These are phyloP conservation scores for Mycena chlorophos DNA, from an alignment of 768 basidiomycete species.

Conservation along the genomic window DNA sequence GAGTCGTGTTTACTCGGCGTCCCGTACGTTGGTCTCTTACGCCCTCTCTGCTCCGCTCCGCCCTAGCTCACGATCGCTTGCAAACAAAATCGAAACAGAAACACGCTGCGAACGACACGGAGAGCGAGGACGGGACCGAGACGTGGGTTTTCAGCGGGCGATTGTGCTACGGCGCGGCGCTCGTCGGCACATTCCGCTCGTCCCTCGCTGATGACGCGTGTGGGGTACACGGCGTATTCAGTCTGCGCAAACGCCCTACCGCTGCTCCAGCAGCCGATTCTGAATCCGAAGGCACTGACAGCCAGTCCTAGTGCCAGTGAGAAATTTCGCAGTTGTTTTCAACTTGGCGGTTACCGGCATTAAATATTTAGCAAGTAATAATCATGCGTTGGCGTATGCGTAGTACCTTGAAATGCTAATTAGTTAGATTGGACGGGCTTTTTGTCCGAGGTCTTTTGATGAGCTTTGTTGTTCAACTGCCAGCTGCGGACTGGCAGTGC, in stretches of 20 bases:
- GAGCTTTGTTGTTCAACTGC: too few relatives aligned
- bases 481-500: too few relatives aligned
- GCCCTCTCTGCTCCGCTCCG: background rate
- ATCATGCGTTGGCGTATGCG: too few relatives aligned
- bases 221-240: constrained; percentile 55
- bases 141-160: constrained; percentile 62
- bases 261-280: background rate
- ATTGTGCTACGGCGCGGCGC: constrained; percentile 44
- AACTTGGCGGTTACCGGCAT: too few relatives aligned
- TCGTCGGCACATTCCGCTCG: constrained; percentile 58
- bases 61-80: background rate
- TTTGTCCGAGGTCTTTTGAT: too few relatives aligned
- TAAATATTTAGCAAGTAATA: too few relatives aligned
- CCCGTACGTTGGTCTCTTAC: constrained; percentile 45
- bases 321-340: too few relatives aligned
- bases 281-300: too few relatives aligned
- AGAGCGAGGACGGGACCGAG: too few relatives aligned
- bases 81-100: constrained; percentile 40
- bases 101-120: constrained; percentile 35
- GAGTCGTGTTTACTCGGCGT: constrained; percentile 60
- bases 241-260: constrained; percentile 44
- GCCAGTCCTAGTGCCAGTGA: too few relatives aligned
- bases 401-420: too few relatives aligned
- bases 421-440: too few relatives aligned
- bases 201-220: constrained; percentile 32